Base-by-base conservation (phyloP, 306 rosid species). In the Quercus engelmannii region DNA sequence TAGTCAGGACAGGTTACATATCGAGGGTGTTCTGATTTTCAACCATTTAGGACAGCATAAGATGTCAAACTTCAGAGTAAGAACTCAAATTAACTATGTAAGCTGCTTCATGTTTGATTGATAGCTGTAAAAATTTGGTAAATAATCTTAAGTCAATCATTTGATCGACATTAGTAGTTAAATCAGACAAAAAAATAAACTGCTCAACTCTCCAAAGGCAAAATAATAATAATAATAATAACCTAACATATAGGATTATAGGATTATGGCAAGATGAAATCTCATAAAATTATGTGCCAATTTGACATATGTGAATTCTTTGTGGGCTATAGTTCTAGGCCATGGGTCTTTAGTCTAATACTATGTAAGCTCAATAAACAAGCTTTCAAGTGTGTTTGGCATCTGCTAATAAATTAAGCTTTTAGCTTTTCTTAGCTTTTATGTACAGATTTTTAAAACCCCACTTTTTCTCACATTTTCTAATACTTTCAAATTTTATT, bases 121-220 rank as follows among this genome's bases (percentile, higher is more conserved):
- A 58, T 95, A 93, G 87, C 99, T 93, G 92, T 65, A 73, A 78
- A 54, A 64, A 41, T 71, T 61, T 80, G 73, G 75, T 62, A 17
- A 30, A 80, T n/a, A 77, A 43, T n/a, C 49, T 67, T 68, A 76
- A 56, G 76, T 83, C 69, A 84, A 70, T 74, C 35, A 61, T 75
- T 54, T 63, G 23, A 76, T 51, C 54, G 76, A 49, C 59, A 23
- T 49, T 41, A 31, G 69, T 9, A 38, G 41, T 65, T 67, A 54
- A 59, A 83, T 33, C 52, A 38, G 33, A 49, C 10, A 4, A 21
- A 59, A 25, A 58, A 25, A 61, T 10, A 33, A 43, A 14, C 14
- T 26, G 28, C 28, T 25, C n/a, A 33, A 65, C 19, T 17, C 49
- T 17, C 25, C 35, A 9, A 2, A 28, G 6, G 69, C 4, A 1